Base-by-base conservation (phyloP, 169 alveolate genomes). In the Eimeria falciformis region DNA sequence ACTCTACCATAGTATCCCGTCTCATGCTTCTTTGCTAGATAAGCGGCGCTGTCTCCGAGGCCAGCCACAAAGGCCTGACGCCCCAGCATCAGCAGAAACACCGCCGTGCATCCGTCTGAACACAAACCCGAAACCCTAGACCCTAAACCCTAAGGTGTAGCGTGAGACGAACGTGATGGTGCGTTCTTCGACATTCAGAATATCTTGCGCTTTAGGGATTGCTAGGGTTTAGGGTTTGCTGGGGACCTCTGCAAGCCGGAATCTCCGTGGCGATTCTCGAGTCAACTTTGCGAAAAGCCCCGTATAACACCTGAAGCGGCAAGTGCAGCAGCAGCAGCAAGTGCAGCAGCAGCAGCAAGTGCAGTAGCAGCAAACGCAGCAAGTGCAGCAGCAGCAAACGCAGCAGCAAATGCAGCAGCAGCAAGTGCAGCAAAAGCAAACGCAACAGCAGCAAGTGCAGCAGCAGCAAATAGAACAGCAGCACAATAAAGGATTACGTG, bases 31-130 rank as follows among this genome's bases (percentile, higher is more conserved):
- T 85, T 29, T 56, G 89, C 96, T 9, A 96, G 81, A 73, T 95
- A 96, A 0, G 98, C 98, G 37, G 96, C 95, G 21, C 97, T 96
- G 65, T 96, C 98, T 33, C 98, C 98, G 90, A 96, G 92, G 83
- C 96, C 94, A 46, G 95, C 92, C 23, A 96, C 91, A 94, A 77
- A 96, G 43, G 95, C 95, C 53, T 88, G 93, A 18, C 83, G 56
- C 50, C 91, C 92, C 50, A 88, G 90, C 58, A 96, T 55, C 75
- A 96, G 93, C 40, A 95, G 71, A 69, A 96, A 89, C 29, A 96
- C 94, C 40, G 97, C 97, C 29, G 98, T 96, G 91, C 96, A 96
- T n/a, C 98, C 98, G 50, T 96, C 98, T 96, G 94, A 45, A 94
- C 0, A 25, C 56, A 45, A 5, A 6, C 46, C 75, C n/a, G 21